Percentiles rank a stretch among this genome's conserved stretches.
Evolutionary conservation across 1,284 basidiomycete genomes (phyloP).

Genomic region (Clitocybe nebularis): DNA sequence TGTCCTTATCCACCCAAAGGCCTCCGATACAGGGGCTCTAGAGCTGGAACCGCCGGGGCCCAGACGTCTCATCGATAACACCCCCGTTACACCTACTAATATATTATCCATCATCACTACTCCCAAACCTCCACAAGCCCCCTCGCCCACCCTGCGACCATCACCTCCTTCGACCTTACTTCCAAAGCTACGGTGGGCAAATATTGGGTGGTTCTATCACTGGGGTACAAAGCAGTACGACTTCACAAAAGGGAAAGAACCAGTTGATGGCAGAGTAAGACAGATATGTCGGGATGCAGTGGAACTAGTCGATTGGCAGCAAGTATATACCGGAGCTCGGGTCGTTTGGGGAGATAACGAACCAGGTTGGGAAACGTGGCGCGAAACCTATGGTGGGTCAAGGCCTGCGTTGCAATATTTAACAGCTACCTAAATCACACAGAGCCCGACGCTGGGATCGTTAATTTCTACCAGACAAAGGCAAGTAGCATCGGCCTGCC

Average conservation of each 20-base stretch:
- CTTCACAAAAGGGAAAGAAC: conserved; percentile 64
- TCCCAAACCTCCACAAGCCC: conserved; percentile 54
- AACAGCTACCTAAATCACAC: conserved; percentile 4
- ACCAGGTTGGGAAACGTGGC: conserved; percentile 68
- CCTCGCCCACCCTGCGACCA: conserved; percentile 52
- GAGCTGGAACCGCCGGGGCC: conserved; percentile 40
- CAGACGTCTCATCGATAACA: conserved; percentile 64
- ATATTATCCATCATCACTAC: conserved; percentile 41
- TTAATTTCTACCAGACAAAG: conserved; percentile 86
- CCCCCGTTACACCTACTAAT: conserved; percentile 51
- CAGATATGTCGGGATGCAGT: conserved; percentile 64
- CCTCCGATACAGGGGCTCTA: conserved; percentile 19
- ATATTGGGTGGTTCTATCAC: conserved; percentile 90
- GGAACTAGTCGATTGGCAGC: conserved; percentile 59
- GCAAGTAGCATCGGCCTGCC: conserved; percentile 23
- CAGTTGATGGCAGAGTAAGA: conserved; percentile 54
- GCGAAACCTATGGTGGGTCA: conserved; percentile 64
- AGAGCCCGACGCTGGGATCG: conserved; percentile 92
- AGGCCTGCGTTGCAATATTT: background rate
- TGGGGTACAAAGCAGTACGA: conserved; percentile 93
- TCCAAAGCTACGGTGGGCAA: conserved; percentile 84
- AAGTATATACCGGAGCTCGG: conserved; percentile 46
- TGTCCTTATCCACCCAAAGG: conserved; percentile 37
- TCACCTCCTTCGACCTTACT: conserved; percentile 49
- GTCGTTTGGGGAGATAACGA: conserved; percentile 50